Percentiles rank a stretch among this genome's conserved stretches.
These are phyloP conservation scores for Chalciporus chontae DNA, from an alignment of 768 basidiomycete species.

Conservation along the genomic window DNA sequence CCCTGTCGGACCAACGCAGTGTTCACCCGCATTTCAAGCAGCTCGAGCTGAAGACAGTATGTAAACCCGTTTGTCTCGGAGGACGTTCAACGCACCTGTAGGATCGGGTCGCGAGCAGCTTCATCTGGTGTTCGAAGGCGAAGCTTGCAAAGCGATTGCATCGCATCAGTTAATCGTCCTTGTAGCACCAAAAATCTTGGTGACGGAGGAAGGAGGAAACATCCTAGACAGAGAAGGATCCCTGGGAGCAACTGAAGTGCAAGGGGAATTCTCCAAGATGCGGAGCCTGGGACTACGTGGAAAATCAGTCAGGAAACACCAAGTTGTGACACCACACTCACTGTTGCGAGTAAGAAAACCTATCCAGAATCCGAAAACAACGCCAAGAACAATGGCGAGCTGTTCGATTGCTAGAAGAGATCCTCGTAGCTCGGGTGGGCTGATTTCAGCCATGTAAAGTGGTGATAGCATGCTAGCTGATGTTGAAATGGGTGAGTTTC, in stretches of 20 bases:
- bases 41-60: conserved; percentile 49
- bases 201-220: conserved; percentile 46
- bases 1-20: conserved; percentile 46
- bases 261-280: conserved; percentile 77
- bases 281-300: conserved; percentile 50
- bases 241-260: conserved; percentile 71
- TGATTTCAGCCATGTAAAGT: conserved; percentile 82
- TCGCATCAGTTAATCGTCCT: conserved; percentile 56
- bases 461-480: conserved; percentile 67
- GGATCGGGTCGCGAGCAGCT: conserved; percentile 44
- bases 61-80: not conserved
- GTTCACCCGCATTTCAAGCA: conserved; percentile 75
- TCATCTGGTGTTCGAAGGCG: conserved; percentile 47
- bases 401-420: conserved; percentile 80
- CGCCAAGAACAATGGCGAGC: conserved; percentile 75
- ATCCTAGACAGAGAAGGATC: conserved; percentile 58
- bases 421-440: conserved; percentile 74
- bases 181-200: conserved; percentile 46
- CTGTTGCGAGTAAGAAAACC: conserved; percentile 69
- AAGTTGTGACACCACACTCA: conserved; percentile 29
- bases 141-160: conserved; percentile 48
- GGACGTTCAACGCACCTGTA: conserved; percentile 37
- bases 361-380: conserved; percentile 81
- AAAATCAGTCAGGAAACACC: not conserved
- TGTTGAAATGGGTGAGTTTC: conserved; percentile 3